These are phyloP conservation scores for Talaromyces liani DNA, from an alignment of 495 filamentous ascomycete species.

Conservation along the genomic window DNA sequence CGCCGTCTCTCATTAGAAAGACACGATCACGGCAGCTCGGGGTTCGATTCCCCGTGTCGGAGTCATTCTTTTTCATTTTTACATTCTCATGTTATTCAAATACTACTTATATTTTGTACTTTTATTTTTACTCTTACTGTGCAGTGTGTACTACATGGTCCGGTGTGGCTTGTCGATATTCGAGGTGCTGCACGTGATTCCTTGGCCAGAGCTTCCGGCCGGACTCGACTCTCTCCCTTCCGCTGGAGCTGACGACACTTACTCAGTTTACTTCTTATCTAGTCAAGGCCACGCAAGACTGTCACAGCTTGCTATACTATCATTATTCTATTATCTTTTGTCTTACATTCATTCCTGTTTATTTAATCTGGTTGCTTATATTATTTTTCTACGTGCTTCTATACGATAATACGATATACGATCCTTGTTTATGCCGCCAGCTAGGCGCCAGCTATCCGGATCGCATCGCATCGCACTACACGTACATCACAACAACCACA, in stretches of 20 bases:
- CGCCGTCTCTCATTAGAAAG: background rate
- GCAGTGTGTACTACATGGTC: too few species aligned
- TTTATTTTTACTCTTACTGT: too few species aligned
- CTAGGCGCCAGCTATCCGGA: conserved; percentile 5
- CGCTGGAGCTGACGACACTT: background rate
- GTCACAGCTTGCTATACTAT: background rate
- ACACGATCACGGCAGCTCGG: conserved; percentile 5
- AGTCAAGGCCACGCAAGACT: background rate
- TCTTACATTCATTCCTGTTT: too few species aligned
- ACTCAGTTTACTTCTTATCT: background rate
- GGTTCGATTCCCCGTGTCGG: conserved; percentile 9
- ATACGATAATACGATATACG: too few species aligned
- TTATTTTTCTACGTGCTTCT: too few species aligned
- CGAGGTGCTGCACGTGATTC: background rate
- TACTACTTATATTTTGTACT: too few species aligned
- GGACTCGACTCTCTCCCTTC: background rate
- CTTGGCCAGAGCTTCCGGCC: background rate
- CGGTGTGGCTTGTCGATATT: background rate
- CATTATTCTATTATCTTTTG: too few species aligned
- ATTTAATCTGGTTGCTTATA: too few species aligned
- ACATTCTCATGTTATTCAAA: too few species aligned
- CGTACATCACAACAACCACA: background rate
- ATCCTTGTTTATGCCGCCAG: too few species aligned
- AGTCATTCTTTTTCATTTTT: background rate
- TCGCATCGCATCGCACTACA: background rate